Conservation (phyloP, 495 filamentous ascomycete genomes). For the Hypoxylon trugodes region DNA sequence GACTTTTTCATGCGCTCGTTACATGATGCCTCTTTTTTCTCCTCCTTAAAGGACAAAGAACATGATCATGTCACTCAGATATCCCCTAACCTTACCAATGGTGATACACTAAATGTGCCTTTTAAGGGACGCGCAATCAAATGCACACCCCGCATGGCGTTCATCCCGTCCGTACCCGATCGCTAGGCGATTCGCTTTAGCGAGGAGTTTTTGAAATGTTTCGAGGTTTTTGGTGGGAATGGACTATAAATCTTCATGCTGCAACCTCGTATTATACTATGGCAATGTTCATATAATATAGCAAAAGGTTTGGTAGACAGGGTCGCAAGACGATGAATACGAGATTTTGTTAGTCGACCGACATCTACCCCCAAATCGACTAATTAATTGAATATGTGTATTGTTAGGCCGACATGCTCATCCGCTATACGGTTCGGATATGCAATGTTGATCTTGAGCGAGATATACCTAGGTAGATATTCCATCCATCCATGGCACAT, state of each 20-base stretch:
- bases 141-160: neutral
- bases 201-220: neutral
- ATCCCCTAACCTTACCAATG: neutral
- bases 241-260: neutral
- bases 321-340: conserved; percentile 19
- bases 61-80: no score
- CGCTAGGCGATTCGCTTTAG: neutral
- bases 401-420: conserved; percentile 25
- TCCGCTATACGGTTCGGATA: conserved; percentile 25
- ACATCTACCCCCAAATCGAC: conserved; percentile 6
- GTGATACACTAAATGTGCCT: neutral
- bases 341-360: conserved; percentile 18
- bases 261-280: conserved; percentile 11
- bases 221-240: neutral
- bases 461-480: conserved; percentile 14
- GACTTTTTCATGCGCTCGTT: conserved; percentile 6
- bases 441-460: conserved; percentile 31
- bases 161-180: neutral
- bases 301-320: neutral
- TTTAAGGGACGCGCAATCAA: neutral
- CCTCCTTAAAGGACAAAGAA: no score
- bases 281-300: conserved; percentile 4
- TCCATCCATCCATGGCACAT: neutral
- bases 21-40: no score
- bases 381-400: conserved; percentile 27